Evolutionary conservation across 2,329 filamentous ascomycete species (phyloP).

Genomic region (Pestalotiopsis sp.): DNA sequence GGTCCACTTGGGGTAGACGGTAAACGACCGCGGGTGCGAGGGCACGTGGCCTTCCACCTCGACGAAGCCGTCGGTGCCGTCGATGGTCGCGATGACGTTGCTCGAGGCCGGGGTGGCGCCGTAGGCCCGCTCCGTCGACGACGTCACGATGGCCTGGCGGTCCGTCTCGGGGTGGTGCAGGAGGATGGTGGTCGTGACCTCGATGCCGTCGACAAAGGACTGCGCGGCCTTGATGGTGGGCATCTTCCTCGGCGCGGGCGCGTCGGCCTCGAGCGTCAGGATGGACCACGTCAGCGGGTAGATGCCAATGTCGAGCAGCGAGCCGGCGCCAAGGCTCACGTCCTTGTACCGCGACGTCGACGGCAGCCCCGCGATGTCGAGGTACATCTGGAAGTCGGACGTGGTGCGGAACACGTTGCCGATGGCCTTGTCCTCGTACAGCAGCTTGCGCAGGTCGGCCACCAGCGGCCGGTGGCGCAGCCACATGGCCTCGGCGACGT

Average conservation of each 20-base stretch:
- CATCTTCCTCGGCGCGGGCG: conserved; percentile 27
- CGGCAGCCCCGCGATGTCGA: conserved; percentile 34
- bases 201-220: conserved; percentile 36
- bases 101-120: conserved; percentile 3
- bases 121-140: conserved; percentile 33
- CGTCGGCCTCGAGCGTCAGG: conserved; percentile 33
- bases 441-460: conserved; percentile 33
- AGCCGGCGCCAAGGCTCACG: conserved; percentile 43
- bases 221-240: conserved; percentile 41
- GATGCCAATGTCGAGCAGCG: conserved; percentile 46
- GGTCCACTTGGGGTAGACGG: conserved; percentile 32
- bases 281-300: conserved; percentile 45
- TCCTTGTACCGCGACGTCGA: conserved; percentile 38
- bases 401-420: conserved; percentile 41
- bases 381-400: conserved; percentile 42
- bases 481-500: conserved; percentile 51
- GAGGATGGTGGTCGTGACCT: conserved; percentile 39
- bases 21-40: conserved; percentile 39
- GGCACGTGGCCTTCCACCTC: conserved; percentile 36
- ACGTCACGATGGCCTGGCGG: conserved; percentile 45
- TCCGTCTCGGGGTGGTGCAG: conserved; percentile 41
- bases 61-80: conserved; percentile 41
- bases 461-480: conserved; percentile 44
- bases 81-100: conserved; percentile 39
- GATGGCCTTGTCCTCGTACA: conserved; percentile 43